These are phyloP conservation scores for Russula compacta DNA, from an alignment of 768 basidiomycete species.

Conservation along the genomic window DNA sequence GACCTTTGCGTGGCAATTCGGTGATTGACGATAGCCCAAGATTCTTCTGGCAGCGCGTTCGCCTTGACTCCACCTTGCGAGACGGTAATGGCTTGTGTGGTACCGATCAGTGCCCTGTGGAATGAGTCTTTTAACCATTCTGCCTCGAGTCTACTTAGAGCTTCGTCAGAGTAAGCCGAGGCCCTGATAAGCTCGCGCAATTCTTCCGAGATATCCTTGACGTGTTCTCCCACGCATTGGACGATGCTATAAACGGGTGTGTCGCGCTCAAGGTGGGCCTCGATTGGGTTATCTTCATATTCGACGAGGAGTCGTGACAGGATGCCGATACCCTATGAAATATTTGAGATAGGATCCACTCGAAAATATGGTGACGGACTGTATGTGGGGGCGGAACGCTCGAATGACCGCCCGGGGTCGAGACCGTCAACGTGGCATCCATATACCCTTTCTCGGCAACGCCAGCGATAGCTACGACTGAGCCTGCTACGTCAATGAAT, in stretches of 20 bases:
- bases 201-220: conserved; percentile 29
- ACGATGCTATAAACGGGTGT: conserved; percentile 29
- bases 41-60: conserved; percentile 38
- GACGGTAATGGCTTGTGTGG: conserved; percentile 30
- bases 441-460: conserved; percentile 69
- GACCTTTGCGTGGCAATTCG: conserved; percentile 29
- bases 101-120: conserved; percentile 27
- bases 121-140: conserved; percentile 23
- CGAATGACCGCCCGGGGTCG: conserved; percentile 73
- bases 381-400: conserved; percentile 81
- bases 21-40: conserved; percentile 23
- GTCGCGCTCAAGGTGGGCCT: conserved; percentile 25
- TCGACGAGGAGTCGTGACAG: conserved; percentile 36
- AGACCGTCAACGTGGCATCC: conserved; percentile 53
- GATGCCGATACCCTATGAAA: conserved; percentile 51
- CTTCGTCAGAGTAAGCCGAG: conserved; percentile 24
- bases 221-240: conserved; percentile 37
- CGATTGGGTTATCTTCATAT: conserved; percentile 10
- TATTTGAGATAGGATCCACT: not conserved
- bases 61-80: conserved; percentile 35
- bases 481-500: conserved; percentile 41
- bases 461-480: conserved; percentile 40
- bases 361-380: conserved; percentile 27
- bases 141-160: conserved; percentile 29
- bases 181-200: conserved; percentile 25